Evolutionary conservation across 2,329 filamentous ascomycete genomes (phyloP).

Genomic region (Penicillium sp.): DNA sequence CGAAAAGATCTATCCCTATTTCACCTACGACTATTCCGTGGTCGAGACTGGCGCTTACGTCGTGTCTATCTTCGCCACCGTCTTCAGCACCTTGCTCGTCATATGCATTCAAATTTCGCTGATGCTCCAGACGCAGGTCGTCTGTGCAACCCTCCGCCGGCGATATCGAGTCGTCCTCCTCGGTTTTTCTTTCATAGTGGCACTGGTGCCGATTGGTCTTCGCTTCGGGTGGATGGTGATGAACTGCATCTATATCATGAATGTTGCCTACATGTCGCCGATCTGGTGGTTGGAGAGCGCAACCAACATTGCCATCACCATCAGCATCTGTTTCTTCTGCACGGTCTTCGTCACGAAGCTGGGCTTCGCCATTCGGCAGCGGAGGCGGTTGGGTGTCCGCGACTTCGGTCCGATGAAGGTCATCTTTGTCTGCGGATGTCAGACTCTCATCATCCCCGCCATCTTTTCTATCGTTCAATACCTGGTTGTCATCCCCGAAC

Average conservation of each 20-base stretch:
- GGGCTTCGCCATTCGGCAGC: conserved; percentile 59
- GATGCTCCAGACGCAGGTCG: conserved; percentile 66
- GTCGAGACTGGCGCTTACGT: conserved; percentile 53
- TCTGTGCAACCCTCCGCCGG: conserved; percentile 57
- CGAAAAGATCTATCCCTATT: conserved; percentile 64
- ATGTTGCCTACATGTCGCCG: conserved; percentile 28
- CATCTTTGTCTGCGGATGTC: conserved; percentile 69
- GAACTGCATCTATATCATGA: conserved; percentile 50
- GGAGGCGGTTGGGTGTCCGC: conserved; percentile 60
- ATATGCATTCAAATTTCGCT: conserved; percentile 63
- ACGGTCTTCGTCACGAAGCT: conserved; percentile 66
- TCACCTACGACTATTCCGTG: conserved; percentile 58
- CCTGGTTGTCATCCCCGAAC: conserved; percentile 54
- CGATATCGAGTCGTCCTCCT: conserved; percentile 53
- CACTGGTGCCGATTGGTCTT: conserved; percentile 57
- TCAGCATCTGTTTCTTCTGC: conserved; percentile 66
- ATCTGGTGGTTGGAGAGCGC: conserved; percentile 48
- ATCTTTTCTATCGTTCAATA: conserved; percentile 65
- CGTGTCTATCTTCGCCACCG: conserved; percentile 52
- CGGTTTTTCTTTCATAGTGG: conserved; percentile 52
- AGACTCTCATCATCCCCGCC: conserved; percentile 68
- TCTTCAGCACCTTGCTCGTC: conserved; percentile 59
- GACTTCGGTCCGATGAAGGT: conserved; percentile 69
- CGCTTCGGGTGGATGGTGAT: conserved; percentile 58
- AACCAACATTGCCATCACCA: conserved; percentile 56